These are phyloP conservation scores for Candida ipomoeae DNA, from an alignment of 805 yeast genomes.

Conservation along the genomic window DNA sequence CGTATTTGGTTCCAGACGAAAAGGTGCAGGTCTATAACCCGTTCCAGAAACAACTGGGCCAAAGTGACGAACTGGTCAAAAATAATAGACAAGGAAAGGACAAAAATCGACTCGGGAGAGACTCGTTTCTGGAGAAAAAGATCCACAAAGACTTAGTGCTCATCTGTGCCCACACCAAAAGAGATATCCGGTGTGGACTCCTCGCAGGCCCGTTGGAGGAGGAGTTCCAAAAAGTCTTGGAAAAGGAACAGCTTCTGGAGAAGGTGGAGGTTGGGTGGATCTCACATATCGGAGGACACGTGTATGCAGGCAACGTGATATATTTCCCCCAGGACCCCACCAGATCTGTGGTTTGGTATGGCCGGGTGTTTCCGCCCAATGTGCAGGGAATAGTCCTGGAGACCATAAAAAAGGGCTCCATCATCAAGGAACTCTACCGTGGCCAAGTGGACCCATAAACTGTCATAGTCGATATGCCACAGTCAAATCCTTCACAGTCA, in stretches of 20 bases:
- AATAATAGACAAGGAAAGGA: not conserved
- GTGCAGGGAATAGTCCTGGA: conserved; percentile 64
- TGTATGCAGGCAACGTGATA: conserved; percentile 77
- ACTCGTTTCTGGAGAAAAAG: conserved; percentile 6
- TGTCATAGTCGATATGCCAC: no score
- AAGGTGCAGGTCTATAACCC: conserved; percentile 23
- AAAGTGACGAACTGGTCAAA: not conserved
- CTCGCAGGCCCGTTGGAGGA: conserved; percentile 54
- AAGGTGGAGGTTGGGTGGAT: conserved; percentile 46
- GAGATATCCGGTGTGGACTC: conserved; percentile 66
- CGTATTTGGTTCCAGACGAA: conserved; percentile 35
- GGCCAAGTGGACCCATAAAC: conserved; percentile 25
- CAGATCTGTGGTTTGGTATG: conserved; percentile 61
- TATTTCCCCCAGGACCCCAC: conserved; percentile 40
- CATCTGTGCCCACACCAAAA: conserved; percentile 60
- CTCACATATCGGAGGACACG: conserved; percentile 85
- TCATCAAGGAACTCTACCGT: conserved; percentile 57
- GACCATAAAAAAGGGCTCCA: conserved; percentile 44
- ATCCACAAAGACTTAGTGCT: conserved; percentile 35
- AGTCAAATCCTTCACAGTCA: no score
- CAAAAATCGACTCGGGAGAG: not conserved
- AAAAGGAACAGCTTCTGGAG: conserved; percentile 25
- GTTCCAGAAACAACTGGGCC: conserved; percentile 7
- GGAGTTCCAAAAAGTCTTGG: conserved; percentile 47
- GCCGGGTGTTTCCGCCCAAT: conserved; percentile 60